Conservation (phyloP, 352 stramenopile species). For the Pythium aphanidermatum region DNA sequence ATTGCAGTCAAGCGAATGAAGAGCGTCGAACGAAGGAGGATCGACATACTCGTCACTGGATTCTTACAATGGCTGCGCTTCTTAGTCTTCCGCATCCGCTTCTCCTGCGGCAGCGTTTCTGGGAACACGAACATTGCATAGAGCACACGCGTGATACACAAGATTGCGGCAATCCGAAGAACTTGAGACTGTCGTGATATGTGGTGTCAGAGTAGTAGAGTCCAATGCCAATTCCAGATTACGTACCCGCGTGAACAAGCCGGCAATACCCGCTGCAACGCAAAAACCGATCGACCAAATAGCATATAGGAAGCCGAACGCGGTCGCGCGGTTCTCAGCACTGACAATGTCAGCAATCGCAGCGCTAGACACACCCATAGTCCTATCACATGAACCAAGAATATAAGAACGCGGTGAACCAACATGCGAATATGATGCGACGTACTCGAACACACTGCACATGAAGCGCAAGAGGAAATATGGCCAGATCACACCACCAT, state of each 20-base stretch:
- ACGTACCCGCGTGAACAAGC: constrained; percentile 45
- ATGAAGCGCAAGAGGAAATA: constrained; percentile 59
- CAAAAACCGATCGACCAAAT: constrained; percentile 51
- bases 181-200: constrained; percentile 29
- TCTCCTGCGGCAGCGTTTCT: constrained; percentile 44
- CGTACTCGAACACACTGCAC: constrained; percentile 49
- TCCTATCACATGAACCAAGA: constrained; percentile 22
- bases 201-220: background rate
- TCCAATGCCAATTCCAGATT: background rate
- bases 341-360: constrained; percentile 56
- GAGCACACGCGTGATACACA: constrained; percentile 49
- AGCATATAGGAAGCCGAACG: constrained; percentile 57
- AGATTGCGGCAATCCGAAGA: constrained; percentile 32
- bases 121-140: constrained; percentile 49
- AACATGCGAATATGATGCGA: too few relatives aligned
- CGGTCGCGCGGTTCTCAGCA: constrained; percentile 38
- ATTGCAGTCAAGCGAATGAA: constrained; percentile 59
- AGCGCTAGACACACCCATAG: constrained; percentile 47
- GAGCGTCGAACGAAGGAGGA: constrained; percentile 54
- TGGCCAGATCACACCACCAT: constrained; percentile 41
- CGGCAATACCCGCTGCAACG: constrained; percentile 38
- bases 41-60: constrained; percentile 54
- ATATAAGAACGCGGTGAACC: background rate
- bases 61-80: constrained; percentile 34
- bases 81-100: constrained; percentile 31